Conservation (phyloP, 192 early-diverging fungal species). For the Backusella psychrophila region DNA sequence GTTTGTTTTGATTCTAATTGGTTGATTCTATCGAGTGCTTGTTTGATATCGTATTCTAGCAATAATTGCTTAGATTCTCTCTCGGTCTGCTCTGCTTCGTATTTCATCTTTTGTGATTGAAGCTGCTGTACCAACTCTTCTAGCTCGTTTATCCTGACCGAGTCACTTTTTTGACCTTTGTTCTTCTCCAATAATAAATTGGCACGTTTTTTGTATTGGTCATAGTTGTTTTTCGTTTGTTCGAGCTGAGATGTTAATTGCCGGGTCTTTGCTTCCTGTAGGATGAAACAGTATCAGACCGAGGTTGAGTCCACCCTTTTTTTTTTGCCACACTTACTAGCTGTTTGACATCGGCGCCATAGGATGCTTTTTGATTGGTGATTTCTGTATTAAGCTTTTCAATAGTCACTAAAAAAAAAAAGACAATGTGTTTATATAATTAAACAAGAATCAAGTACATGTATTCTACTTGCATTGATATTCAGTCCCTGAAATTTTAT, state of each 20-base stretch:
- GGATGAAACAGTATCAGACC: neutral
- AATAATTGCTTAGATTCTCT: constrained; percentile 16
- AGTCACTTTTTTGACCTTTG: constrained; percentile 7
- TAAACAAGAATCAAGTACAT: neutral
- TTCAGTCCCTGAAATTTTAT: constrained; percentile 12
- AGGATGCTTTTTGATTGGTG: constrained; percentile 6
- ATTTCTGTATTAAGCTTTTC: constrained; percentile 10
- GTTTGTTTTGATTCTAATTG: constrained; percentile 29
- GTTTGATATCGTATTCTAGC: constrained; percentile 34
- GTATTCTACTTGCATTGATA: constrained; percentile 28
- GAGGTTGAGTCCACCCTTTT: neutral
- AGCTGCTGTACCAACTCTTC: constrained; percentile 30
- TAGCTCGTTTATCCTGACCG: constrained; percentile 22
- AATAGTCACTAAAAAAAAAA: neutral
- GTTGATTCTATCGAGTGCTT: constrained; percentile 29
- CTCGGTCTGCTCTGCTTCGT: constrained; percentile 16
- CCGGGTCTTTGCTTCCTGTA: constrained; percentile 46
- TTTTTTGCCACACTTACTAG: neutral
- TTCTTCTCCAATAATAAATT: constrained; percentile 46
- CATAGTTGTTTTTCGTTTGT: constrained; percentile 49
- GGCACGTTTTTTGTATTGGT: constrained; percentile 56
- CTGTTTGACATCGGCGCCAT: neutral
- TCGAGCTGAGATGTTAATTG: constrained; percentile 43
- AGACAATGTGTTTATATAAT: neutral
- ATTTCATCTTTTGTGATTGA: constrained; percentile 25